Evolutionary conservation across 1,284 basidiomycete species (phyloP).

Genomic region (Ceratobasidium sp.): DNA sequence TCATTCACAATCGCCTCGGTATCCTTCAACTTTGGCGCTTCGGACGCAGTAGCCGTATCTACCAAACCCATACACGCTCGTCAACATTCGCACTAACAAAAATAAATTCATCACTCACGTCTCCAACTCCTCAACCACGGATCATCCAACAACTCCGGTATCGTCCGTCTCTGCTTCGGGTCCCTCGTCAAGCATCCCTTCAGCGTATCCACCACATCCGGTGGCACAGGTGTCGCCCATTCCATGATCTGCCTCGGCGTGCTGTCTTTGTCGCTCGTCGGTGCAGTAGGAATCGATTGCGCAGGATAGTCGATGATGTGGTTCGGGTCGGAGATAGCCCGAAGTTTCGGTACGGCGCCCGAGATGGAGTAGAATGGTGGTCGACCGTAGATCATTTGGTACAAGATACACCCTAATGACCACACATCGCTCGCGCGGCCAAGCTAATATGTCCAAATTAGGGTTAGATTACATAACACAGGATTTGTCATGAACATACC

Average conservation of each 20-base stretch:
- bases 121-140: conserved; percentile 51
- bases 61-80: neutral
- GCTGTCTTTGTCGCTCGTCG: conserved; percentile 45
- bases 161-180: conserved; percentile 84
- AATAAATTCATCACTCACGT: conserved; percentile 19
- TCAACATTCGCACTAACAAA: neutral
- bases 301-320: conserved; percentile 83
- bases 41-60: neutral
- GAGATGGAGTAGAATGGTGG: conserved; percentile 92
- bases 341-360: conserved; percentile 84
- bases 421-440: conserved; percentile 94
- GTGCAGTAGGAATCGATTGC: conserved; percentile 67
- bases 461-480: neutral
- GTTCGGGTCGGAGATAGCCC: conserved; percentile 82
- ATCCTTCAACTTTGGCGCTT: conserved; percentile 27
- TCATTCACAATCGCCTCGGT: conserved; percentile 41
- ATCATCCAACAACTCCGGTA: conserved; percentile 68
- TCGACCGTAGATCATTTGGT: conserved; percentile 96
- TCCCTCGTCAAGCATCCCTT: conserved; percentile 79
- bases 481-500: conserved; percentile 54
- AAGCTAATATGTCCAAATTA: conserved; percentile 56
- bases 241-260: conserved; percentile 73
- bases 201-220: conserved; percentile 79
- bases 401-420: conserved; percentile 97
- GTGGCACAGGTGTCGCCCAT: conserved; percentile 72